These are phyloP conservation scores for Populus hybrid DNA, from an alignment of 441 rosid genomes.

Conservation along the genomic window DNA sequence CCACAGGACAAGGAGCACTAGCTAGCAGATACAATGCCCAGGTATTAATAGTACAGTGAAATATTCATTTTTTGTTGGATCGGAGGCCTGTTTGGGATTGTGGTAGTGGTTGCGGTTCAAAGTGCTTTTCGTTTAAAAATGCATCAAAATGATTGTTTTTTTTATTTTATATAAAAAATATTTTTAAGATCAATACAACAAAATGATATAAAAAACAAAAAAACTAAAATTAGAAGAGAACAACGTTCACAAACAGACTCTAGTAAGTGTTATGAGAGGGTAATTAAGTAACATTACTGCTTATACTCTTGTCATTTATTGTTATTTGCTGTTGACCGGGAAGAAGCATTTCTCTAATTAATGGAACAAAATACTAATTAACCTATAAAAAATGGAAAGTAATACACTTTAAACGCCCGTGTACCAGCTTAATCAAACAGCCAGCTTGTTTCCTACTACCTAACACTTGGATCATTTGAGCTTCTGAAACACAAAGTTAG, in stretches of 20 bases:
- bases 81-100: too few species aligned
- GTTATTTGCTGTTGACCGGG: background rate
- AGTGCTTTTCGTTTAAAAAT: too few species aligned
- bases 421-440: background rate
- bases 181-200: too few species aligned
- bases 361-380: background rate
- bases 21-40: slow-evolving; percentile 56
- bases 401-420: background rate
- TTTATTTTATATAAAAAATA: too few species aligned
- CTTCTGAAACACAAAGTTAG: background rate
- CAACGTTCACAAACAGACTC: background rate
- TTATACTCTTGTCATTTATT: background rate
- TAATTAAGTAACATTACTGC: background rate
- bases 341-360: background rate
- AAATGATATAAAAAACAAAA: too few species aligned
- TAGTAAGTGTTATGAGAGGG: background rate
- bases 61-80: background rate
- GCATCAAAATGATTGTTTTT: too few species aligned
- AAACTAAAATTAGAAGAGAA: too few species aligned
- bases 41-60: slow-evolving; percentile 35
- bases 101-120: too few species aligned
- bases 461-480: background rate
- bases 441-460: slow-evolving; percentile 1
- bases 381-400: background rate
- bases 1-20: slow-evolving; percentile 49